Conservation (phyloP, 768 basidiomycete genomes). For the Panus rudis region DNA sequence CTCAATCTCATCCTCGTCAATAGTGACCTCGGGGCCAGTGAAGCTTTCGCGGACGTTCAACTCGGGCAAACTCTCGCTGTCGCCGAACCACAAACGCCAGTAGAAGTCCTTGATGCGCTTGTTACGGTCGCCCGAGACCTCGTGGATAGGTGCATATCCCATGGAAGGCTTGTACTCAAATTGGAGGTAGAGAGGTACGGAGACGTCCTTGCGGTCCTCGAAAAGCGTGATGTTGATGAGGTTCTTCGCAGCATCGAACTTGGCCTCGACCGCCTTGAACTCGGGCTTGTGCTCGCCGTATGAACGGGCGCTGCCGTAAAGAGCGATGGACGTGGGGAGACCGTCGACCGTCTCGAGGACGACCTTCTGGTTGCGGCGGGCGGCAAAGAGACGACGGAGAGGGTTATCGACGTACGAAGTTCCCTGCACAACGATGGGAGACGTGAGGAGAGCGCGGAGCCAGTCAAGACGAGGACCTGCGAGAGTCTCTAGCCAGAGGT, state of each 20-base stretch:
- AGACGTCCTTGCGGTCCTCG: conserved; percentile 73
- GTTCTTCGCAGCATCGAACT: conserved; percentile 43
- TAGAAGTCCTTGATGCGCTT: conserved; percentile 93
- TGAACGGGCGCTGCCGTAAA: conserved; percentile 78
- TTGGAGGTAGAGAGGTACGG: conserved; percentile 74
- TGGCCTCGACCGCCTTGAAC: conserved; percentile 82
- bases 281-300: conserved; percentile 60
- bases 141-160: conserved; percentile 91
- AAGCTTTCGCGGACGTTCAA: conserved; percentile 80
- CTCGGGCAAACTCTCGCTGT: conserved; percentile 66
- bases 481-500: conserved; percentile 77
- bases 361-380: conserved; percentile 74
- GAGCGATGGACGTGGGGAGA: conserved; percentile 47
- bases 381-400: conserved; percentile 77
- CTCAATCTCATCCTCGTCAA: conserved; percentile 72
- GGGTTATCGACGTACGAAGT: conserved; percentile 83
- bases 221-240: conserved; percentile 67
- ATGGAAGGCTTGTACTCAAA: conserved; percentile 85
- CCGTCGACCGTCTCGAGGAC: conserved; percentile 44
- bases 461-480: conserved; percentile 80
- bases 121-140: conserved; percentile 78
- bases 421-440: conserved; percentile 82
- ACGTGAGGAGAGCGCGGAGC: conserved; percentile 79
- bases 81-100: conserved; percentile 98
- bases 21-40: conserved; percentile 78